These are phyloP conservation scores for Saccharomycopsis malanga DNA, from an alignment of 805 yeast species.

Conservation along the genomic window DNA sequence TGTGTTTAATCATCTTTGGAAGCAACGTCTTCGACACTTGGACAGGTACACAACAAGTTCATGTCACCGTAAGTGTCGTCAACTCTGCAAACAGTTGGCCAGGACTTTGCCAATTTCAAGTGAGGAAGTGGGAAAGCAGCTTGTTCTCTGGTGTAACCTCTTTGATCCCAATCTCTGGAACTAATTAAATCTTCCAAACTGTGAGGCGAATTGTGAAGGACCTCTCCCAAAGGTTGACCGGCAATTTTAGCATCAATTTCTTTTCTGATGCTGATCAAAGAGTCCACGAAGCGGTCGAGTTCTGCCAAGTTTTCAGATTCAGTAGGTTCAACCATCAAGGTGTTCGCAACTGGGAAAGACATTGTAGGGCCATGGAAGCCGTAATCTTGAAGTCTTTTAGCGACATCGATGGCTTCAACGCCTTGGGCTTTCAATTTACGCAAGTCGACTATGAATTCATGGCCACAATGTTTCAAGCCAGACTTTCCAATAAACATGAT, in stretches of 20 bases:
- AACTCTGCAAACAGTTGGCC: constrained; percentile 92
- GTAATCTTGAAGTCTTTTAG: constrained; percentile 94
- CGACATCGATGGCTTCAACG: constrained; percentile 92
- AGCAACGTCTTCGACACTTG: constrained; percentile 51
- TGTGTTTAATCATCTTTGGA: too few species aligned
- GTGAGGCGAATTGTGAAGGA: constrained; percentile 89
- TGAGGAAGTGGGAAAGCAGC: constrained; percentile 90
- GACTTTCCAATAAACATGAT: constrained; percentile 61
- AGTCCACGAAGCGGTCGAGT: constrained; percentile 82
- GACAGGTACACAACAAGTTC: constrained; percentile 91
- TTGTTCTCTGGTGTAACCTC: constrained; percentile 87
- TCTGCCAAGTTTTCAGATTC: constrained; percentile 88
- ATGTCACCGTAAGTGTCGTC: constrained; percentile 94
- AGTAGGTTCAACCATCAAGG: constrained; percentile 97
- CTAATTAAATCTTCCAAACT: constrained; percentile 69
- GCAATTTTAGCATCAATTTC: constrained; percentile 72
- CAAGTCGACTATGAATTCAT: constrained; percentile 89
- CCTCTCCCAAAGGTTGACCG: constrained; percentile 58
- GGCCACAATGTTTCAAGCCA: constrained; percentile 77
- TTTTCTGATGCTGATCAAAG: constrained; percentile 72
- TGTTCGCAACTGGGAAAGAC: constrained; percentile 98
- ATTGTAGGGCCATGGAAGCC: constrained; percentile 99
- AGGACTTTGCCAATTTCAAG: constrained; percentile 69
- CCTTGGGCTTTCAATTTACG: constrained; percentile 75
- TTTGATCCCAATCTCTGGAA: constrained; percentile 64